Percentiles rank a stretch among this genome's conserved stretches.
phyloP scores from a whole-genome alignment of 2,329 filamentous ascomycete species.

The Chalaropsis ovoidea region DNA sequence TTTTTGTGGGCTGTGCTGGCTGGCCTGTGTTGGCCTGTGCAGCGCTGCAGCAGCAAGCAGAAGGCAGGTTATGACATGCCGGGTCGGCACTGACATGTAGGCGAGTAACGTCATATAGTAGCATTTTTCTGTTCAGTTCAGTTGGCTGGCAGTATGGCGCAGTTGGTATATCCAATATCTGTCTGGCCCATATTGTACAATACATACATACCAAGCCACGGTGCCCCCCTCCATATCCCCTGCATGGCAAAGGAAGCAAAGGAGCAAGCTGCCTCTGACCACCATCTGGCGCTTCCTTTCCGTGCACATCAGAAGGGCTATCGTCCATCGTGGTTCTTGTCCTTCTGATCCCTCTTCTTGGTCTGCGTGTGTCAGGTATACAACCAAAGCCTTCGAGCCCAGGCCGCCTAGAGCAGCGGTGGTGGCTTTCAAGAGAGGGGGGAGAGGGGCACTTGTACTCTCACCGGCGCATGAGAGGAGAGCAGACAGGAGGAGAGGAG shows the following conservation, averaged over 20 bases:
- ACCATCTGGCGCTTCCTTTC: neutral
- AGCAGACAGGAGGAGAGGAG: no score
- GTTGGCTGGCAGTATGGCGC: neutral
- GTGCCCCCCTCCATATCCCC: neutral
- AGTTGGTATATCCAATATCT: neutral
- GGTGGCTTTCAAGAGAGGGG: no score
- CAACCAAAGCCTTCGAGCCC: neutral
- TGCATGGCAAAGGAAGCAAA: constrained; percentile 8
- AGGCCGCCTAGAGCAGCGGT: neutral
- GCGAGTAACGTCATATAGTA: constrained; percentile 10
- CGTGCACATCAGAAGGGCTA: neutral
- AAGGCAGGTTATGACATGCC: neutral
- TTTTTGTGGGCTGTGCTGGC: constrained; percentile 6
- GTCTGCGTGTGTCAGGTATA: constrained; percentile 10
- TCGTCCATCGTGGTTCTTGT: neutral
- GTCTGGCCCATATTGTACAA: neutral
- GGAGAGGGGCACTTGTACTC: no score
- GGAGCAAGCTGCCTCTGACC: constrained; percentile 12
- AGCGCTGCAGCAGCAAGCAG: no score
- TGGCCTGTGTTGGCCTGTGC: constrained; percentile 6
- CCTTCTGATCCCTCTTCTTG: neutral
- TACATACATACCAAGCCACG: neutral
- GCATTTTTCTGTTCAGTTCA: constrained; percentile 4
- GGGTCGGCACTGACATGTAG: constrained; percentile 9
- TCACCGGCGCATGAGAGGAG: no score